These are phyloP conservation scores for Lipomyces kockii DNA, from an alignment of 805 yeast species.

Conservation along the genomic window DNA sequence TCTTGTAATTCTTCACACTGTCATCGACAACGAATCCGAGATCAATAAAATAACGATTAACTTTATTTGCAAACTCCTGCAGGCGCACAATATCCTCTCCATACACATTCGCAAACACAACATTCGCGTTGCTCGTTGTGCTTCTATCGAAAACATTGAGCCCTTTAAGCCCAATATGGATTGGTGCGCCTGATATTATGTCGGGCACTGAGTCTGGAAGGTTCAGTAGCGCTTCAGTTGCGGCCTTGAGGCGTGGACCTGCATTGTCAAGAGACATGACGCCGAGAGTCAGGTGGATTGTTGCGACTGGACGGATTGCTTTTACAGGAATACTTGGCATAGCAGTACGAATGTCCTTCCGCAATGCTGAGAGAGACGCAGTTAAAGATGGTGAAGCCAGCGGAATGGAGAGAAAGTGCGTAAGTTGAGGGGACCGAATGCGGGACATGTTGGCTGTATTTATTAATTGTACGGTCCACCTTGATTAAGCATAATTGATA, in stretches of 20 bases:
- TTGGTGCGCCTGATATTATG: background rate
- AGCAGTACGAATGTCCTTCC: background rate
- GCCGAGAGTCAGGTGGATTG: conserved; percentile 28
- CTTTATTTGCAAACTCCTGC: conserved; percentile 24
- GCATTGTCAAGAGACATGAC: conserved; percentile 19
- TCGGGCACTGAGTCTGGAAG: background rate
- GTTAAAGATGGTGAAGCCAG: conserved; percentile 8
- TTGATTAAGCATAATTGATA: background rate
- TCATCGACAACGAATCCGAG: conserved; percentile 10
- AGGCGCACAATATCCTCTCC: conserved; percentile 10
- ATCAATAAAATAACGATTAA: conserved; percentile 19
- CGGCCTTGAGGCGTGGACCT: conserved; percentile 3
- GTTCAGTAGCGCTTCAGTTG: conserved; percentile 8
- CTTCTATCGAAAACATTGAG: conserved; percentile 12
- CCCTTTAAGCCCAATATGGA: conserved; percentile 21
- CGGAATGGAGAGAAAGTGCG: conserved; percentile 30
- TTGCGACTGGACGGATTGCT: conserved; percentile 22
- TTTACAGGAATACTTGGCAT: conserved; percentile 13
- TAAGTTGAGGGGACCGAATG: conserved; percentile 2
- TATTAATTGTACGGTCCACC: background rate
- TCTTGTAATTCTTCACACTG: background rate
- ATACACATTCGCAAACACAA: conserved; percentile 24
- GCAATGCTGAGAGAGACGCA: conserved; percentile 8
- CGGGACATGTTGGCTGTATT: background rate
- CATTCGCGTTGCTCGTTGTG: conserved; percentile 11